A percentile compares a stretch with the other conserved stretches of the same genome.
These are phyloP conservation scores for Delonix regia DNA, from an alignment of 306 rosid species.

Conservation along the genomic window DNA sequence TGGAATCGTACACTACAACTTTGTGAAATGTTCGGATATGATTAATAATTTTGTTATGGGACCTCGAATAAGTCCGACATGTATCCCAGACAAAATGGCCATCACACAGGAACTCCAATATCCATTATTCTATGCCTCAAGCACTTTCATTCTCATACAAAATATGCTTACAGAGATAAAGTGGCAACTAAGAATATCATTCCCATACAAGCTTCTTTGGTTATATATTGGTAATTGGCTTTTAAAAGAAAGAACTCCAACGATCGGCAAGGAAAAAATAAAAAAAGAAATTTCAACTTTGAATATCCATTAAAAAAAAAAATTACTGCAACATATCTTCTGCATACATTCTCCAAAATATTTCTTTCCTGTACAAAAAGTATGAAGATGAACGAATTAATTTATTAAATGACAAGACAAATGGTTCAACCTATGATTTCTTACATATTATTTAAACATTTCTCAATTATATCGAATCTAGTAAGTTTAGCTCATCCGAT, in stretches of 20 bases:
- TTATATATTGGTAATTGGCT: not conserved
- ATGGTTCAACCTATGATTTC: no score
- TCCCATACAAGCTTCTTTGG: slow-evolving; percentile 29
- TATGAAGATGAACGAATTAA: not conserved
- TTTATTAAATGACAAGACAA: not conserved
- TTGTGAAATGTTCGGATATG: slow-evolving; percentile 28
- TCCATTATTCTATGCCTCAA: slow-evolving; percentile 26
- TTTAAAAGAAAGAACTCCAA: not conserved
- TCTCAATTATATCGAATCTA: no score
- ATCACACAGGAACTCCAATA: not conserved
- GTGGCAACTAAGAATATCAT: slow-evolving; percentile 27
- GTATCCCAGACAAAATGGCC: slow-evolving; percentile 20
- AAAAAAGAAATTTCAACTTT: no score
- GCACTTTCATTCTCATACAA: slow-evolving; percentile 21
- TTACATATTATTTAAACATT: no score
- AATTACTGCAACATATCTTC: no score
- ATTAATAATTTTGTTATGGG: slow-evolving; percentile 5
- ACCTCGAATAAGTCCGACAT: slow-evolving; percentile 28
- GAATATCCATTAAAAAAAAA: no score
- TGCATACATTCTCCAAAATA: no score
- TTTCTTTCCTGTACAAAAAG: no score
- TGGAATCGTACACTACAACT: slow-evolving; percentile 39
- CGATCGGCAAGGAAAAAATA: no score
- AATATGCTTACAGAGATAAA: slow-evolving; percentile 25
- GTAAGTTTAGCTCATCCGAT: no score